Evolutionary conservation across 257 asterid species (phyloP), one percentile per base, ranked within the genome.

Genomic region (Linderniella brevidens): DNA sequence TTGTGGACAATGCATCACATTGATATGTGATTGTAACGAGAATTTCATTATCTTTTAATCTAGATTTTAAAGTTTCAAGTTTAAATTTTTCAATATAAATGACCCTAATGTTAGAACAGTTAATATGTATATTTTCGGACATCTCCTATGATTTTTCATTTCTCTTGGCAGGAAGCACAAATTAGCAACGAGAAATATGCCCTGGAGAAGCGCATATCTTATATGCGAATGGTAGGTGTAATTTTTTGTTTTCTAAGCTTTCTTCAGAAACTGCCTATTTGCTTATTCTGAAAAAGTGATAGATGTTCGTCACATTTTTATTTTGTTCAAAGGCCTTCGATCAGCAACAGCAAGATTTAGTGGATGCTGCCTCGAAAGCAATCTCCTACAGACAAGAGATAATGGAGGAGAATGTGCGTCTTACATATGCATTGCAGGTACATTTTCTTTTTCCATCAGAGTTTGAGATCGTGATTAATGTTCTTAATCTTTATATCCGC

Each of bases 321-420:
- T 54, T 46, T 56, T 56, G 36, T 54, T 50, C 54, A 3, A 57
- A 87, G 97, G 96, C 93, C 65, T 90, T 90, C 62, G 96, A 90
- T 70, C 96, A 85, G 68, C 99, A 90, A 71, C 96, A 90, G 44
- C 93, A 85, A 64, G 99, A 90, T 75, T 94, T 90, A 60, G 86
- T 81, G 67, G 86, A 74, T 74, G 96, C 99, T 69, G 94, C 96
- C 46, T 85, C 99, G 56, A 90, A 82, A 77, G 96, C 99, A 54
- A 76, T 81, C 55, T 85, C 99, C 49, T 90, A 90, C 61, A 77
- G 96, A 65, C 99, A 90, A 62, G 96, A 81, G 58, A 77, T 90
- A 55, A 79, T 90, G 80, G 99, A 90, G 72, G 96, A 85, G 70
- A 90, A 90, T 59, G 93, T 90, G 41, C 96, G 93, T 63, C 93